Base-by-base conservation (phyloP, 2,329 filamentous ascomycete genomes). In the Cladosporium sp. region DNA sequence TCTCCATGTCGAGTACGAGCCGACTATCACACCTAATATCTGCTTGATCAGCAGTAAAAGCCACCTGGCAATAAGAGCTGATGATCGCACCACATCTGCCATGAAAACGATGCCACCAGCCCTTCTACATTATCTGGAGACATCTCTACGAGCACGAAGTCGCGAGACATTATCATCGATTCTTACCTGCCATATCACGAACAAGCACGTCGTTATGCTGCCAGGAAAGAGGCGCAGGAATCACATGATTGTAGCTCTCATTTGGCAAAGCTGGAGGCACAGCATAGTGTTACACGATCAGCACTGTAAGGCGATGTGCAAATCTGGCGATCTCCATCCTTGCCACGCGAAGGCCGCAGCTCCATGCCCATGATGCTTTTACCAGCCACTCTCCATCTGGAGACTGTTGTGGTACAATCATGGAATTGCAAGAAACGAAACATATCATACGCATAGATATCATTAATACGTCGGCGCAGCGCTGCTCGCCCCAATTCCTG, bases 401-500 rank as follows among this genome's bases (percentile, higher is more conserved):
- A 44, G 18, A 10, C 37, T n/a, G 10, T 6, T 44, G 10, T n/a
- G 37, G n/a, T n/a, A 18, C 8, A n/a, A 46, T 5, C 2, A 46
- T 46, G 3, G 40, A 12, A 46, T 10, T 8, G n/a, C 40, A 46
- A 46, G 40, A 46, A 46, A 5, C n/a, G 10, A 11, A 2, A 46
- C 7, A 46, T 46, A 46, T 46, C 8, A 7, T 46, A 46, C n/a
- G 18, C 40, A 21, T 46, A 2, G 5, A 46, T n/a, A 21, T 46
- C n/a, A 46, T 8, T 8, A 12, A 11, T 33, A 40, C 55, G 14
- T 35, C n/a, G 55, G 55, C 21, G 33, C 55, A 40, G 55, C 16
- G 14, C 12, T 23, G 12, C 66, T 69, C 23, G 64, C 66, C 1
- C 66, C 67, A 35, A 69, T 58, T 12, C 64, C 63, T 52, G 67